Evolutionary conservation across 1,139 yeast species (phyloP), one percentile per base, ranked within the genome.

Genomic region (Candida buenavistaensis): DNA sequence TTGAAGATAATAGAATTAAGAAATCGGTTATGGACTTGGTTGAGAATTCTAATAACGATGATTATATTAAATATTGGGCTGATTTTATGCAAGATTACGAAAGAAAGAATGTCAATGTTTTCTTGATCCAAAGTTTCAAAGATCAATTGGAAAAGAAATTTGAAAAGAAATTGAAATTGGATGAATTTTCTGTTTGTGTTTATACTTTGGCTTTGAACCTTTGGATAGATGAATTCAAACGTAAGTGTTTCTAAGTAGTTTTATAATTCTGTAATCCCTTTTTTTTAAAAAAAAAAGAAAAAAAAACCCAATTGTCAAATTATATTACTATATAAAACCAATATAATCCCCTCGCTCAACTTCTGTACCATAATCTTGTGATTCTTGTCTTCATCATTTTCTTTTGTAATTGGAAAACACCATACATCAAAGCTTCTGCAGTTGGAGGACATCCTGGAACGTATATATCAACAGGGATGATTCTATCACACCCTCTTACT

Each of bases 381-480:
- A 83, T 78, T 62, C 82, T 80, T 44, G 84, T 81, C 58, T 76
- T 76, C 77, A 86, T 77, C 89, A 85, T 86, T 74, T 86, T 87
- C 80, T 83, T 84, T 63, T 86, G 95, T 54, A 87, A 72, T 64
- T 83, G 90, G 74, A 86, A 83, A 28, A 87, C 82, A 42, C 95
- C 96, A 59, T 86, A 87, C 88, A 87, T 78, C 64, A 87, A 80
- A 6, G 95, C 95, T 65, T 87, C 95, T 36, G 90, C 75, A 19
- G 95, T 84, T 34, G 96, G 96, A 16, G 96, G 96, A 65, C 96
- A 87, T 7, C 96, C 96, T 13, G 96, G 96, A 33, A 87, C 95
- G 55, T 86, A 87, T 33, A 87, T 85, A 59, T 87, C 96, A 24
- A 87, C 95, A 9, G 96, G 96, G 28, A 87, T 80, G 41, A 87